Conservation (phyloP, 2,329 filamentous ascomycete species). For the Pseudogymnoascus sp. region DNA sequence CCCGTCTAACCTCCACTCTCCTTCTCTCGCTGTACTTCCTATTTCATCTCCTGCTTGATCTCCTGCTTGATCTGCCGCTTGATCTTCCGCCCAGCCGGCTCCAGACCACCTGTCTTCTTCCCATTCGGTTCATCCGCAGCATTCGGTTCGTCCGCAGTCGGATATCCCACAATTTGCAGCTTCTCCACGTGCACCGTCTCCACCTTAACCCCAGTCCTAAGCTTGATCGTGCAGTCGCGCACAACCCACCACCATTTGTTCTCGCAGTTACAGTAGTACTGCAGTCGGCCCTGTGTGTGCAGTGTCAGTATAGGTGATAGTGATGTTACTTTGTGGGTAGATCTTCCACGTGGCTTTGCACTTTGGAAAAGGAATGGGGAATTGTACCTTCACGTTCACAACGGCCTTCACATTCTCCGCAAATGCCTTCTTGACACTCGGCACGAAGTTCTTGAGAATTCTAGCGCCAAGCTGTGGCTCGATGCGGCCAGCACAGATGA, state of each 20-base stretch:
- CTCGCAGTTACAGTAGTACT: neutral
- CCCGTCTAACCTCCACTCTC: neutral
- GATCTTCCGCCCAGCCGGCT: neutral
- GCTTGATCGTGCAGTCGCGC: neutral
- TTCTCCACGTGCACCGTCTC: neutral
- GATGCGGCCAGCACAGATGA: slow-evolving; percentile 16
- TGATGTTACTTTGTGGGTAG: neutral
- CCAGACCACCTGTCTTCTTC: neutral
- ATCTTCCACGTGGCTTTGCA: neutral
- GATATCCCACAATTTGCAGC: neutral
- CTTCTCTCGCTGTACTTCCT: neutral
- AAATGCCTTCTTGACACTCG: neutral
- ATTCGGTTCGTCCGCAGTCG: neutral
- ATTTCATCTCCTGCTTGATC: neutral
- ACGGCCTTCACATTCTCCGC: neutral
- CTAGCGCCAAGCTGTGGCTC: slow-evolving; percentile 16
- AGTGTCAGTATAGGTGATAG: neutral
- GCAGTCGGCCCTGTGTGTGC: neutral
- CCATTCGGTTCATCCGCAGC: neutral
- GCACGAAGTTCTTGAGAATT: slow-evolving; percentile 7
- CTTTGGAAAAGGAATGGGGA: neutral
- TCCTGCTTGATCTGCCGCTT: neutral
- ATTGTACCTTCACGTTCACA: neutral
- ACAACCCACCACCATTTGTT: slow-evolving; percentile 4
- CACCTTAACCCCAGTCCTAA: neutral